phyloP scores from a whole-genome alignment of 1,139 yeast genomes.

The Scheffersomyces insectosa region DNA sequence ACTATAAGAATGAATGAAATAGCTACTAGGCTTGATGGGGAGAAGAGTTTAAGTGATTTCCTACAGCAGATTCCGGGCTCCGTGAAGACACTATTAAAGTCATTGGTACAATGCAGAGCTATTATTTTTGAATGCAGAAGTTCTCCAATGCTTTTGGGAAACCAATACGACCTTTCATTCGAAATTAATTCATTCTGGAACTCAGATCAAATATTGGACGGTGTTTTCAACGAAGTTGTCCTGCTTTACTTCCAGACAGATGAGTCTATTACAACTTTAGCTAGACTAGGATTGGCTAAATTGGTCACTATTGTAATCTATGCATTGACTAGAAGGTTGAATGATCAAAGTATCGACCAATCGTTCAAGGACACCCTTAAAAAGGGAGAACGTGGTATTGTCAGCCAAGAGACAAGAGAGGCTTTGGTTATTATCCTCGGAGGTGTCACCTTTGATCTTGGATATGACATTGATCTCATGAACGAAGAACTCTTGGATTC shows the following conservation, averaged over 20 bases:
- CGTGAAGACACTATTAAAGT: slow-evolving; percentile 34
- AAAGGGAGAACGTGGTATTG: too few species aligned
- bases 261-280: slow-evolving; percentile 39
- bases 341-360: neutral
- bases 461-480: slow-evolving; percentile 1
- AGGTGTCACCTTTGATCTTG: neutral
- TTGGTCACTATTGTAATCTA: slow-evolving; percentile 22
- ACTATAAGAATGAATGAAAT: slow-evolving; percentile 61
- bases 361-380: neutral
- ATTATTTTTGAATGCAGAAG: slow-evolving; percentile 20
- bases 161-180: slow-evolving; percentile 11
- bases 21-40: slow-evolving; percentile 47
- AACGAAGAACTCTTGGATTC: slow-evolving; percentile 9
- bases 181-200: slow-evolving; percentile 29
- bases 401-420: neutral
- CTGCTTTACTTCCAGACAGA: slow-evolving; percentile 45
- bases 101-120: slow-evolving; percentile 38
- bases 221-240: slow-evolving; percentile 39
- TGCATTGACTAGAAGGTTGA: slow-evolving; percentile 16
- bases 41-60: slow-evolving; percentile 32
- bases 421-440: neutral
- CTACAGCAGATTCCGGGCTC: slow-evolving; percentile 35
- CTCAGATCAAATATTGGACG: slow-evolving; percentile 23
- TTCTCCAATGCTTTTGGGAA: slow-evolving; percentile 15
- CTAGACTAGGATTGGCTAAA: slow-evolving; percentile 32